Evolutionary conservation across 495 filamentous ascomycete genomes (phyloP), one percentile per base, ranked within the genome.

Genomic region (Cercophora newfieldiana): DNA sequence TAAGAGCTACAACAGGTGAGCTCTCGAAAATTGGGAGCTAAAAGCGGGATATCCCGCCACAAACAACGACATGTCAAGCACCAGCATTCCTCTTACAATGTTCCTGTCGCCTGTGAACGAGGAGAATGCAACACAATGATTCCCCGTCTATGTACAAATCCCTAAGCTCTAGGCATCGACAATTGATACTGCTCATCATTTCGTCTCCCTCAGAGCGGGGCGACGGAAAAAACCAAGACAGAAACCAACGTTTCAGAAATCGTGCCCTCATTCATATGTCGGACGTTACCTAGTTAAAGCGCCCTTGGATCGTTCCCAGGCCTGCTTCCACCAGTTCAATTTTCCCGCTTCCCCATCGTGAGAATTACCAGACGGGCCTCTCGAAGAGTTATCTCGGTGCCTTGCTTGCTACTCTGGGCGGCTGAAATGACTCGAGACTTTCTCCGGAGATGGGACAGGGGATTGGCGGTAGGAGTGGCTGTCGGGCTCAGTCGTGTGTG

Each of bases 401-500:
- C 58, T 60, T 44, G 30, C 58, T 48, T 31, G 33, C 18, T 19
- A 22, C 7, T 21, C 21, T 14, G 19, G 50, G 50, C 24, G 50
- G 50, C 50, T 53, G 50, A 26, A 24, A 7, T 26, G 25, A 3
- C 28, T 24, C 6, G 29, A 54, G 1, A 55, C 21, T 37, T 64
- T 64, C n/a, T 63, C 61, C 24, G 59, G 37, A 3, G 58, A 67
- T 3, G 48, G 26, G 3, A 24, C 56, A 4, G 61, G 48, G 16
- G 28, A 44, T 19, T 37, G 55, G 0, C 28, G 14, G 18, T 63
- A 62, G 8, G 59, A 30, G 18, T 54, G 49, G 37, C 63, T 53
- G 16, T 37, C 28, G 61, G 22, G 24, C 1, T 68, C 69, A 7
- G 68, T 61, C 7, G 25, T 50, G 19, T 63, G 54, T 6, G 65